phyloP scores from a whole-genome alignment of 2,329 filamentous ascomycete species.

The Penicillium sp. region DNA sequence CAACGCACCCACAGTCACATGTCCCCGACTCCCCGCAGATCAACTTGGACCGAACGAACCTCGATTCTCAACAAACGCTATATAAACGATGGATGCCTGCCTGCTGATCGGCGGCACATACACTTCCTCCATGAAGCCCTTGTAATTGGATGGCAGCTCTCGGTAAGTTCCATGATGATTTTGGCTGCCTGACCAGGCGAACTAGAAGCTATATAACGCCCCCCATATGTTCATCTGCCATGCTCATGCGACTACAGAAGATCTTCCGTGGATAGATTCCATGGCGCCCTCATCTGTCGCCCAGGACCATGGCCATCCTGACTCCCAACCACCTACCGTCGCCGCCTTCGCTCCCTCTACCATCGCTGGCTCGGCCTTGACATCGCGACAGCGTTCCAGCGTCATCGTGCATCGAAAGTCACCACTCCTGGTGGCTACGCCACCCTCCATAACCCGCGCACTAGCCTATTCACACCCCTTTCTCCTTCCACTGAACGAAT shows the following conservation, averaged over 20 bases:
- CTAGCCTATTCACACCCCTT: conserved; percentile 96
- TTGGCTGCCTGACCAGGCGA: neutral
- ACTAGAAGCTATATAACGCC: neutral
- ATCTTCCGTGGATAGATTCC: conserved; percentile 56
- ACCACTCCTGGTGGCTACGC: conserved; percentile 86
- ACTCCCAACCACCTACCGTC: conserved; percentile 67
- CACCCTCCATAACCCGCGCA: conserved; percentile 89
- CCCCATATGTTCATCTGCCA: neutral
- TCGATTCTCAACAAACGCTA: neutral
- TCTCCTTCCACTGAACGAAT: conserved; percentile 80
- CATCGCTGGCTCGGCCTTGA: conserved; percentile 66
- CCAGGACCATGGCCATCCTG: conserved; percentile 40
- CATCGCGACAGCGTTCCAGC: conserved; percentile 77
- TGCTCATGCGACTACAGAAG: conserved; percentile 35
- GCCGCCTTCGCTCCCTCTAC: conserved; percentile 88
- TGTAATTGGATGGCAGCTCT: conserved; percentile 52
- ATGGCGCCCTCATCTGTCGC: conserved; percentile 48
- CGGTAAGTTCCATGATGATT: conserved; percentile 36
- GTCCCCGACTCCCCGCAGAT: conserved; percentile 26
- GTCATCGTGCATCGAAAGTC: conserved; percentile 97
- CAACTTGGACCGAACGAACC: conserved; percentile 21
- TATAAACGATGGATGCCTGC: conserved; percentile 25
- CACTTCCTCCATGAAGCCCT: conserved; percentile 33
- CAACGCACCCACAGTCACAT: conserved; percentile 23
- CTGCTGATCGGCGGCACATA: conserved; percentile 19